These are phyloP conservation scores for Cylindrotheca closterium DNA, from an alignment of 108 stramenopile genomes.

Conservation along the genomic window DNA sequence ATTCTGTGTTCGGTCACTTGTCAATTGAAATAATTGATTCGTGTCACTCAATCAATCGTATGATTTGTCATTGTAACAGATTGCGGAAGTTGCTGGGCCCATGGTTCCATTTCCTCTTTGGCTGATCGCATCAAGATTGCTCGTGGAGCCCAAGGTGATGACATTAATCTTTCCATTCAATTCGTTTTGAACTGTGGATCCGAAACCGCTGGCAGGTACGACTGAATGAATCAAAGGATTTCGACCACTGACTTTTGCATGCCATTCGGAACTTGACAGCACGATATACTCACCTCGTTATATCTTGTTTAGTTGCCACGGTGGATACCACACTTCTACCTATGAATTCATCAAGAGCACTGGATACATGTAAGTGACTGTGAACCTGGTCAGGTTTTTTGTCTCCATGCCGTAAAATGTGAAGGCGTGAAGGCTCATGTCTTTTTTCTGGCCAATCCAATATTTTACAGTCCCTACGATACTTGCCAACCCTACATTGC, in stretches of 20 bases:
- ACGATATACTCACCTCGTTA: background rate
- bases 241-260: background rate
- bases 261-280: slow-evolving; percentile 9
- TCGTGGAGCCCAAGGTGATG: slow-evolving; percentile 43
- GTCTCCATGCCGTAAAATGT: too few relatives aligned
- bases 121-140: slow-evolving; percentile 94
- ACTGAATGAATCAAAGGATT: too few relatives aligned
- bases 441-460: too few relatives aligned
- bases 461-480: slow-evolving; percentile 34
- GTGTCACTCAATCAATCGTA: background rate
- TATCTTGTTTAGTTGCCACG: slow-evolving; percentile 55
- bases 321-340: slow-evolving; percentile 70
- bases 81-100: slow-evolving; percentile 93
- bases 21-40: background rate
- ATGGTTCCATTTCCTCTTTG: slow-evolving; percentile 75
- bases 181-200: slow-evolving; percentile 86
- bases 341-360: slow-evolving; percentile 72
- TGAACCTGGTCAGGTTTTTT: too few relatives aligned
- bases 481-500: slow-evolving; percentile 84
- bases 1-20: too few relatives aligned
- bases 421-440: too few relatives aligned
- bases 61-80: background rate
- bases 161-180: slow-evolving; percentile 80
- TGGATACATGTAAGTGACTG: slow-evolving; percentile 64
- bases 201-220: slow-evolving; percentile 54